phyloP scores from a whole-genome alignment of 2,329 filamentous ascomycete genomes.

The Aureobasidium namibiae region DNA sequence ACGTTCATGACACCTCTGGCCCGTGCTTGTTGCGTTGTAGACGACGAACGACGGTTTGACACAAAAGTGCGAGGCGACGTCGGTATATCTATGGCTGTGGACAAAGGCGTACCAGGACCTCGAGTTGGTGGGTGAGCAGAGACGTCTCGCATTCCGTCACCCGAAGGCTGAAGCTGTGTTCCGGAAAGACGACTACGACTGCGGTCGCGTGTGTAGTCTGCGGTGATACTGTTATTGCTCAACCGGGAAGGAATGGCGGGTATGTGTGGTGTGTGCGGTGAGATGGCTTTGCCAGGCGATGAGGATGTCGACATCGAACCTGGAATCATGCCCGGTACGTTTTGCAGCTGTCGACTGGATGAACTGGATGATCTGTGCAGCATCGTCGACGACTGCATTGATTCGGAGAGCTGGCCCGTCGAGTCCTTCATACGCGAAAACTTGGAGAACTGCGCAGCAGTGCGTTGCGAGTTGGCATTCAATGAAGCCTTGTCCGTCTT shows the following conservation, averaged over 20 bases:
- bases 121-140: not conserved
- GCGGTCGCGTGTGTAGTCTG: conserved; percentile 28
- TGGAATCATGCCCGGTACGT: conserved; percentile 51
- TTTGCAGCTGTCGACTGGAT: conserved; percentile 63
- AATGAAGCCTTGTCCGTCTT: conserved; percentile 44
- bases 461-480: conserved; percentile 59
- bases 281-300: conserved; percentile 76
- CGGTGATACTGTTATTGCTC: conserved; percentile 78
- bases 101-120: conserved; percentile 26
- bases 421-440: conserved; percentile 87
- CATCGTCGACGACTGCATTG: conserved; percentile 82
- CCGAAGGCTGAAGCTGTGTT: not conserved
- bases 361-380: conserved; percentile 76
- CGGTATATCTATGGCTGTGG: conserved; percentile 64
- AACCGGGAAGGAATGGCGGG: conserved; percentile 90
- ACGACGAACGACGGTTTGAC: conserved; percentile 54
- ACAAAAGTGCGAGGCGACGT: conserved; percentile 53
- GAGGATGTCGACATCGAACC: conserved; percentile 74
- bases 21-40: conserved; percentile 57
- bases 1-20: conserved; percentile 28
- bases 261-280: conserved; percentile 83
- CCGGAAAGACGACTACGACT: conserved; percentile 22
- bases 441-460: conserved; percentile 70
- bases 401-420: conserved; percentile 81
- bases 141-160: conserved; percentile 13